phyloP scores from a whole-genome alignment of 1,139 yeast species.

The Taphrina wiesneri region DNA sequence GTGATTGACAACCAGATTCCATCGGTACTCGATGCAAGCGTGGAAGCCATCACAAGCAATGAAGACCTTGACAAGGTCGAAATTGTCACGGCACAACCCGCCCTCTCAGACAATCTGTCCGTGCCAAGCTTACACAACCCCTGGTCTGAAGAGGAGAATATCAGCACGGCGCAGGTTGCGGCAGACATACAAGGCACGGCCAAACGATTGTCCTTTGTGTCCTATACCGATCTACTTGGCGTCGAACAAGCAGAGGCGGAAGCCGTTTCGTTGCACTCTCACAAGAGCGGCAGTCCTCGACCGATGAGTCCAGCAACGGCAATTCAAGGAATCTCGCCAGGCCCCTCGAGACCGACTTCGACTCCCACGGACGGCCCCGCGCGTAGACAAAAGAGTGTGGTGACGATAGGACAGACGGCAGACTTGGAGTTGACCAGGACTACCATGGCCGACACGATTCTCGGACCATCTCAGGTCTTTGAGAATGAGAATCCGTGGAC shows the following conservation, averaged over 20 bases:
- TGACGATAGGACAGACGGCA: slow-evolving; percentile 3
- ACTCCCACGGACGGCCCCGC: not conserved
- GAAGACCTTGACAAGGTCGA: slow-evolving; percentile 33
- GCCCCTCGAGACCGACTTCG: not conserved
- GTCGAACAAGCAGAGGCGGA: slow-evolving; percentile 32
- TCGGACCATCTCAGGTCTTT: slow-evolving; percentile 4
- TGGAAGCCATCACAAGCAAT: slow-evolving; percentile 33
- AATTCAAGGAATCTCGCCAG: not conserved
- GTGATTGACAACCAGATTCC: slow-evolving; percentile 34
- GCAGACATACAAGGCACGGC: slow-evolving; percentile 14
- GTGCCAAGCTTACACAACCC: slow-evolving; percentile 21
- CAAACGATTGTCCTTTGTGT: slow-evolving; percentile 34
- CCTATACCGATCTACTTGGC: slow-evolving; percentile 33
- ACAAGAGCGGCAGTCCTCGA: slow-evolving; percentile 12
- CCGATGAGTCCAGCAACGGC: slow-evolving; percentile 9
- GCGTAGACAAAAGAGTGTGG: slow-evolving; percentile 21
- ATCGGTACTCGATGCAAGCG: slow-evolving; percentile 35
- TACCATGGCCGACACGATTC: slow-evolving; percentile 29
- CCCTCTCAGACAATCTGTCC: slow-evolving; percentile 1
- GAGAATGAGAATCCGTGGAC: slow-evolving; percentile 25
- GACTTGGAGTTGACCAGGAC: slow-evolving; percentile 18
- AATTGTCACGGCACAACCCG: slow-evolving; percentile 29
- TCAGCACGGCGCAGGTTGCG: slow-evolving; percentile 16
- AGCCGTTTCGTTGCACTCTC: slow-evolving; percentile 9
- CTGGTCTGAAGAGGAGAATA: slow-evolving; percentile 31